phyloP scores from a whole-genome alignment of 495 filamentous ascomycete species.

The Lepraria neglecta region DNA sequence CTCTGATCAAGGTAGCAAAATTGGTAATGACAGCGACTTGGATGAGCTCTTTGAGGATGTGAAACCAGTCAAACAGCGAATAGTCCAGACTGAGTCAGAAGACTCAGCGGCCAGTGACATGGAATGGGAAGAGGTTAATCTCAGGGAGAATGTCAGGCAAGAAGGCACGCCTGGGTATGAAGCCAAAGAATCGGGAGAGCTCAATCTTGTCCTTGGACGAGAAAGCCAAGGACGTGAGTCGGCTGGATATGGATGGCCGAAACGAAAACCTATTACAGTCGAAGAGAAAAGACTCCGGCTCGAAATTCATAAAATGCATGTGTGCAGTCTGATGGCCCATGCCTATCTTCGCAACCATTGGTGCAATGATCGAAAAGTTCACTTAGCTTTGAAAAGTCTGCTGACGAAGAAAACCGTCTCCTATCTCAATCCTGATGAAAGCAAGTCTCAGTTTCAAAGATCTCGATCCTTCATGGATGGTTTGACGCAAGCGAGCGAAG shows the following conservation, averaged over 20 bases:
- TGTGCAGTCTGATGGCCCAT: constrained; percentile 75
- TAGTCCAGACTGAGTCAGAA: constrained; percentile 40
- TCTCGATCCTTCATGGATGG: constrained; percentile 73
- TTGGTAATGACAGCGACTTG: constrained; percentile 27
- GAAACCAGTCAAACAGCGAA: constrained; percentile 30
- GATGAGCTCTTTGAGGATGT: constrained; percentile 20
- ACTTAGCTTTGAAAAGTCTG: constrained; percentile 54
- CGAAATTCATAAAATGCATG: constrained; percentile 77
- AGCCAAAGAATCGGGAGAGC: constrained; percentile 35
- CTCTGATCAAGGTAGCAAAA: constrained; percentile 9
- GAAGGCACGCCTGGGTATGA: constrained; percentile 25
- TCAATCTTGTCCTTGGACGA: constrained; percentile 54
- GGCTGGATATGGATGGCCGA: constrained; percentile 32
- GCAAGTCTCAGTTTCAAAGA: constrained; percentile 60
- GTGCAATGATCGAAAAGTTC: constrained; percentile 72
- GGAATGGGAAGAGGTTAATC: constrained; percentile 67
- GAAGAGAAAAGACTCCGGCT: constrained; percentile 66
- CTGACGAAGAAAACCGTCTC: constrained; percentile 53
- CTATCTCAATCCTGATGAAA: constrained; percentile 57
- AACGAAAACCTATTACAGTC: constrained; percentile 57
- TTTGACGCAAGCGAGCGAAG: constrained; percentile 58
- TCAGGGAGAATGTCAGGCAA: constrained; percentile 39
- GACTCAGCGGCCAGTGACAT: constrained; percentile 52
- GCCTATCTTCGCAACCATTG: constrained; percentile 70
- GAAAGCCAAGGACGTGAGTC: constrained; percentile 34